These are phyloP conservation scores for Cymbopogon flexuosus DNA, from an alignment of 202 grass and related monocot genomes.

Conservation along the genomic window DNA sequence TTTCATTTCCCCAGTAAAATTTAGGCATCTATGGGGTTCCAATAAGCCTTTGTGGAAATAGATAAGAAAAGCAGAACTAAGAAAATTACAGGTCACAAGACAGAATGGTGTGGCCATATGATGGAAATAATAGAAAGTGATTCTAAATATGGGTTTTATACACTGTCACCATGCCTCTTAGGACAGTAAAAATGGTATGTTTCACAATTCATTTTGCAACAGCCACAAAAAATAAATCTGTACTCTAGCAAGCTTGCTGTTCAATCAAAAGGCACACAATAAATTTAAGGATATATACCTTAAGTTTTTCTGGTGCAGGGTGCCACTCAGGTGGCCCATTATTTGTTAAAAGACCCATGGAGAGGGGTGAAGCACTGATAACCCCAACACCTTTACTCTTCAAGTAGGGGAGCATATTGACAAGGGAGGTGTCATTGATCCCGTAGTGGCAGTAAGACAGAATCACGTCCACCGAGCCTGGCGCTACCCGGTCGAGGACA, in stretches of 20 bases:
- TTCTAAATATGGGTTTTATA: not conserved
- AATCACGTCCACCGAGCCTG: slow-evolving; percentile 66
- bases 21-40: not conserved
- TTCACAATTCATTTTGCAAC: not conserved
- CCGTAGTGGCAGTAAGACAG: slow-evolving; percentile 90
- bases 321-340: slow-evolving; percentile 78
- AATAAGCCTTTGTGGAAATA: not conserved
- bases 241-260: not conserved
- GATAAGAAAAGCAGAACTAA: not conserved
- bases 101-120: not conserved
- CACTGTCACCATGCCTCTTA: not conserved
- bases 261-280: not conserved
- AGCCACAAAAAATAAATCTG: not conserved
- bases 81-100: not conserved
- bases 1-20: not conserved
- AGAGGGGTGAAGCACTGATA: slow-evolving; percentile 74
- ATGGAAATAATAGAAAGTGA: not conserved
- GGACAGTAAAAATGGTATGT: not conserved
- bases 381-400: slow-evolving; percentile 79
- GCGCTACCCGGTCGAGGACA: slow-evolving; percentile 59
- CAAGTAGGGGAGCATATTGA: slow-evolving; percentile 77
- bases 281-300: slow-evolving; percentile 48
- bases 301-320: slow-evolving; percentile 62
- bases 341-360: slow-evolving; percentile 87
- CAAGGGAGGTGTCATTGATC: slow-evolving; percentile 63